Evolutionary conservation across 2,329 filamentous ascomycete genomes (phyloP), one percentile per base, ranked within the genome.

Genomic region (Colletotrichum tropicicola): DNA sequence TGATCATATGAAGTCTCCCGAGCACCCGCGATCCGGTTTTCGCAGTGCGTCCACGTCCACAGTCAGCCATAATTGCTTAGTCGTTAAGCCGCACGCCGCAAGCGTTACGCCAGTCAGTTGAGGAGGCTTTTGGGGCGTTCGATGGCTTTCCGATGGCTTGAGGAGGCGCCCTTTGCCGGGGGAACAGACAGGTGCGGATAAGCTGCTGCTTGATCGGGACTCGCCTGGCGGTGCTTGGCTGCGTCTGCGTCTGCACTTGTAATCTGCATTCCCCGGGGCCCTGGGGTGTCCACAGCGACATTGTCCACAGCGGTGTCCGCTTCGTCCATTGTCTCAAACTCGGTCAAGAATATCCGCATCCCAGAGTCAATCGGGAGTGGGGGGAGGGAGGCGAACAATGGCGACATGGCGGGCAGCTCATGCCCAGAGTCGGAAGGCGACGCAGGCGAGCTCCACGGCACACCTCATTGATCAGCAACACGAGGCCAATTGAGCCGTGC

Each of bases 21-120:
- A 6, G 12, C 32, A 35, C n/a, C 32, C 6, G 32, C 32, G 9
- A 13, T 13, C 32, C 7, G 5, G 13, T n/a, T 13, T 30, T 12
- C 9, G 35, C 35, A 13, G n/a, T n/a, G 12, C 37, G n/a, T n/a
- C n/a, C 10, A 15, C 52, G 17, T 25, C 55, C 41, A 59, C 27
- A 54, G 27, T 28, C 57, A 51, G 37, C 28, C 17, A 30, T 35
- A 21, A 21, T 9, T 45, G 62, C 49, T 21, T 61, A 53, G 49
- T 27, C 15, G 44, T 32, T 13, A 39, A 43, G 62, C 57, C 57
- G 28, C 27, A 55, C 25, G 35, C 44, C 27, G 61, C 57, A 65
- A 65, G 61, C 43, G 57, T 61, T 45, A 19, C 35, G 61, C 44
- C 61, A 65, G 61, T 65, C 61, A 54, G 56, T 65, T 60, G 61